Conservation (phyloP, 768 basidiomycete genomes). For the Macrolepiota fuliginosa region DNA sequence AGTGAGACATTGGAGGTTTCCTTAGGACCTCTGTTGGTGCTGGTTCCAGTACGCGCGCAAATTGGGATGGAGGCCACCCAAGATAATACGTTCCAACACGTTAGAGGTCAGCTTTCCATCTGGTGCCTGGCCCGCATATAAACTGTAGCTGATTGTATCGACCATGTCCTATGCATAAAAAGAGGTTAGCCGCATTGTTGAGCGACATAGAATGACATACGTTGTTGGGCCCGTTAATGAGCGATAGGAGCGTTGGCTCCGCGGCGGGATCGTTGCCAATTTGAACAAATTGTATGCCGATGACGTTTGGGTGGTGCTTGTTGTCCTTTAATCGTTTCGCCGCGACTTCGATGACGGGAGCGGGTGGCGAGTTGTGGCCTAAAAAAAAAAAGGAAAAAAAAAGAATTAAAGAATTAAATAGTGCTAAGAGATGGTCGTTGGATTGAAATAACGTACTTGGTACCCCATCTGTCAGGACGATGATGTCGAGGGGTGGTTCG, state of each 20-base stretch:
- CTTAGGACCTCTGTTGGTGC: not conserved
- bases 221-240: conserved; percentile 23
- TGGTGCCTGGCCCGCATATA: conserved; percentile 3
- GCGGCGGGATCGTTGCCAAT: conserved; percentile 26
- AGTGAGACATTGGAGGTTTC: too few relatives aligned
- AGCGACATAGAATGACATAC: conserved; percentile 15
- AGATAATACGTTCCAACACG: conserved; percentile 28
- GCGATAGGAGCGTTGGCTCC: conserved; percentile 19
- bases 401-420: too few relatives aligned
- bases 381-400: not conserved
- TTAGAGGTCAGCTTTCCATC: conserved; percentile 24
- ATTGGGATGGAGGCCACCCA: conserved; percentile 31
- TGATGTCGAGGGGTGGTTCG: conserved; percentile 29
- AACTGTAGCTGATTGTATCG: conserved; percentile 25
- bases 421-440: not conserved
- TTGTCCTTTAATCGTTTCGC: conserved; percentile 20
- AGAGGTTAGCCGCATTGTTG: not conserved
- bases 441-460: conserved; percentile 21
- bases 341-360: conserved; percentile 19
- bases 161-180: conserved; percentile 25
- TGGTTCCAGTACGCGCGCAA: conserved; percentile 18
- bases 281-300: conserved; percentile 32
- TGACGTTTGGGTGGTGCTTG: conserved; percentile 30
- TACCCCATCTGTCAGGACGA: conserved; percentile 31
- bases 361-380: conserved; percentile 7